Evolutionary conservation across 441 rosid species (phyloP), one percentile per base, ranked within the genome.

Genomic region (Populus hybrid): DNA sequence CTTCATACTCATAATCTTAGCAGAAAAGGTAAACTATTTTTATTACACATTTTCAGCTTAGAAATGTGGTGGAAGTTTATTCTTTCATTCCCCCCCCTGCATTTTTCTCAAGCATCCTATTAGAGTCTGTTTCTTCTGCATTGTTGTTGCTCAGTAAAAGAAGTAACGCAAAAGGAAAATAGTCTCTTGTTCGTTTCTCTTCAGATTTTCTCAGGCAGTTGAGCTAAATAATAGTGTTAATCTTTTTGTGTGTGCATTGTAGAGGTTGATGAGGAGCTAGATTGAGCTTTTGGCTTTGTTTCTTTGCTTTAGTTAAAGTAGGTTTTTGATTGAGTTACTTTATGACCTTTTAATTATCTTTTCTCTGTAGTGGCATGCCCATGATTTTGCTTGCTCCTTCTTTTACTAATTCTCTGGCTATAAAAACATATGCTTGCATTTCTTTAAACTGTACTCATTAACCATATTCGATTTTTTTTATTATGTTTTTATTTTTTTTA

Each of bases 361-460:
- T 53, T 53, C n/a, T 76, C 78, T 73, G 61, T 75, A 81, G 75
- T 85, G 85, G 81, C 57, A 72, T 84, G 72, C 77, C 61, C 84
- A 83, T 90, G 88, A 90, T 88, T 86, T 82, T 84, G 84, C 83
- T 85, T 81, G 76, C 78, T 80, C 77, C 79, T 36, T 78, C 32
- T 30, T 30, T 81, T 70, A 76, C 42, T 72, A 82, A 75, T 77
- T 78, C 28, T 75, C 69, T 26, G 75, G 69, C 71, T 79, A 84
- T 85, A 82, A 86, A 85, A 78, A 71, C 67, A 23, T 75, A 80
- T 85, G 78, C 75, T 87, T 81, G 85, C 84, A 10, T 23, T 57
- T 72, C 75, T 70, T 57, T 63, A 73, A 40, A 59, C 35, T 82
- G 67, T 69, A 77, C 28, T 80, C 38, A 30, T 30, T 30, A 30